Percentiles rank a stretch among this genome's conserved stretches.
Conservation (phyloP, 2,329 filamentous ascomycete genomes). For the Lasiodiplodia citricola region DNA sequence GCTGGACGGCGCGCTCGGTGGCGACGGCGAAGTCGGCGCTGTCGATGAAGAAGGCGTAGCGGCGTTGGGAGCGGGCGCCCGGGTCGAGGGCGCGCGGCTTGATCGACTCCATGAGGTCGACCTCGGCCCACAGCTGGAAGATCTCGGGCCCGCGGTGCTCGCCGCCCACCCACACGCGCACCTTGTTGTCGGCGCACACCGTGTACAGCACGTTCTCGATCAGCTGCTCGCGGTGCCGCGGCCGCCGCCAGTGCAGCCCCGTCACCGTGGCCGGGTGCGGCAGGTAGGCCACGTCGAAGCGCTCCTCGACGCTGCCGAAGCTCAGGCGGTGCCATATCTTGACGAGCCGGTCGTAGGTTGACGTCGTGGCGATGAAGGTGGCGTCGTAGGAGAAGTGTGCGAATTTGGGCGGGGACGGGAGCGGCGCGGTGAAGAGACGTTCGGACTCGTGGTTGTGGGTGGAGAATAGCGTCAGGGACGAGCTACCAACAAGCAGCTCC, state of each 20-base stretch:
- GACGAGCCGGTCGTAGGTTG: slow-evolving; percentile 78
- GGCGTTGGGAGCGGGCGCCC: slow-evolving; percentile 48
- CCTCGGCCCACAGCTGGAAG: slow-evolving; percentile 77
- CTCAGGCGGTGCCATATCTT: slow-evolving; percentile 92
- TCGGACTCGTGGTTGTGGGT: slow-evolving; percentile 56
- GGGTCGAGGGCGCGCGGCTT: slow-evolving; percentile 57
- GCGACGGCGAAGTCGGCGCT: slow-evolving; percentile 78
- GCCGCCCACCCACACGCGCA: slow-evolving; percentile 83
- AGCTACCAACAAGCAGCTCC: slow-evolving; percentile 81
- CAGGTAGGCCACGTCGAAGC: slow-evolving; percentile 90
- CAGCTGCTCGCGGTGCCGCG: slow-evolving; percentile 76
- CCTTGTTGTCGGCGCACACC: slow-evolving; percentile 76
- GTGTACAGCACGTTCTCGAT: slow-evolving; percentile 91
- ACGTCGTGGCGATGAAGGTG: slow-evolving; percentile 81
- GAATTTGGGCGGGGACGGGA: slow-evolving; percentile 75
- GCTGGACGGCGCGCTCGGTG: slow-evolving; percentile 75
- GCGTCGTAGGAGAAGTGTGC: slow-evolving; percentile 86
- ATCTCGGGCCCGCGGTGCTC: slow-evolving; percentile 74
- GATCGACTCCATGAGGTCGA: slow-evolving; percentile 77
- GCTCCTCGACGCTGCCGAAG: slow-evolving; percentile 80
- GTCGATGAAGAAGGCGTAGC: slow-evolving; percentile 83
- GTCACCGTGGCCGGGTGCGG: slow-evolving; percentile 84
- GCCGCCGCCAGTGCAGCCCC: slow-evolving; percentile 82
- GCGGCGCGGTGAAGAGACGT: slow-evolving; percentile 73
- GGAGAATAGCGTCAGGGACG: slow-evolving; percentile 72